Percentiles rank a stretch among this genome's conserved stretches.
These are phyloP conservation scores for Exobasidium cylindrosporum DNA, from an alignment of 1,284 basidiomycete genomes.

Conservation along the genomic window DNA sequence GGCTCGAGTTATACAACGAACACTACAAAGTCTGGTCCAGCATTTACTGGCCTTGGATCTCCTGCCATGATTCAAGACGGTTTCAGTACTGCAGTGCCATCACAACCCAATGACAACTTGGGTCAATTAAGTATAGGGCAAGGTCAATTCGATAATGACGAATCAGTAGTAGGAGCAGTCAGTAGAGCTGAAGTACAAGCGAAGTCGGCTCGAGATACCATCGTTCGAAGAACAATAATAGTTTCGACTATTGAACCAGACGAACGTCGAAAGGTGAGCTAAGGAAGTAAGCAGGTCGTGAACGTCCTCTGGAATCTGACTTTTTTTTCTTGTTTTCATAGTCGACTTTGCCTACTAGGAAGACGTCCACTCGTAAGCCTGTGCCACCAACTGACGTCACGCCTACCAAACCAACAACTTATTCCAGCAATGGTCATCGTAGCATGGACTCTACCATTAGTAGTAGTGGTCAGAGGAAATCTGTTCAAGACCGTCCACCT, in stretches of 20 bases:
- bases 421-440: no score
- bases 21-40: not conserved
- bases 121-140: not conserved
- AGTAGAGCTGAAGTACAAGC: conserved; percentile 11
- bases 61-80: conserved; percentile 17
- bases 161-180: not conserved
- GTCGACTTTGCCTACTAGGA: not conserved
- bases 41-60: conserved; percentile 8
- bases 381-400: not conserved
- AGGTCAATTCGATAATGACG: not conserved
- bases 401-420: no score
- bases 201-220: conserved; percentile 40
- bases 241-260: conserved; percentile 32
- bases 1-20: conserved; percentile 9
- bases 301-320: not conserved
- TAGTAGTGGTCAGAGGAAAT: conserved; percentile 21
- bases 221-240: conserved; percentile 46
- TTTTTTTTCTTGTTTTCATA: not conserved
- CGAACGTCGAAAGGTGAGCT: conserved; percentile 25
- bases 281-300: conserved; percentile 7
- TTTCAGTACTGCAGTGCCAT: not conserved
- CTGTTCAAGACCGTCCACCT: conserved; percentile 23
- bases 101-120: not conserved
- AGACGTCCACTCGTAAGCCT: not conserved
- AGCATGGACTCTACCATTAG: no score